Base-by-base conservation (phyloP, 2,329 filamentous ascomycete genomes). In the Ophiostoma ips region DNA sequence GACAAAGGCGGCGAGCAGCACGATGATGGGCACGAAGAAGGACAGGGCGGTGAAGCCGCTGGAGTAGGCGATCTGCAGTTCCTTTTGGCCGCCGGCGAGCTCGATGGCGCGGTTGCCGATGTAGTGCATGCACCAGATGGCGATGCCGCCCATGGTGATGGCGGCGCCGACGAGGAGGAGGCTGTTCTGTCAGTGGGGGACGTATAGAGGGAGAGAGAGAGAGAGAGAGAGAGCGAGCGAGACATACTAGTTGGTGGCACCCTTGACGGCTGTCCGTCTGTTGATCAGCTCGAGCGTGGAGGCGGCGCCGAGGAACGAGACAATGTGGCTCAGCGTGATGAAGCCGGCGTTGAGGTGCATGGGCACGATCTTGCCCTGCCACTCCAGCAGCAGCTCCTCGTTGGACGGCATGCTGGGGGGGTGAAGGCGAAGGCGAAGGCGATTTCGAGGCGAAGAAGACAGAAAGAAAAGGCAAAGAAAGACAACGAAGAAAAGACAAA, bases 241-340 rank as follows among this genome's bases (percentile, higher is more conserved):
- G 16, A 28, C 30, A 13, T 19, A 84, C 82, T 83, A 79, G 59
- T 87, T 87, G 61, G 79, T 78, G 50, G 75, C 63, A 9, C 84
- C 84, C 60, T 76, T 77, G 49, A 75, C 75, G 2, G 83, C 79
- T 1, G 83, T 87, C 57, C 85, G 73, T 52, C 85, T 71, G 61
- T 92, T 84, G 48, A 94, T 78, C 52, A 94, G 68, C 63, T 94
- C 88, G 31, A 94, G 71, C 0, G 87, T 89, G 3, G 87, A 87
- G 47, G 79, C 73, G 46, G 85, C 82, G 54, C 88, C 88, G 55
- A 87, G 74, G 33, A 86, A 70, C 59, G 86, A 90, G 58, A 87
- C 84, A 56, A 85, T 69, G 55, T 84, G 78, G 60, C 87, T 92
- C 56, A 87, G 71, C 21, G 81, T 72, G 12, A 90, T 73, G 58